Conservation (phyloP, 371 early-diverging fungal genomes). For the Mortierella sp. region DNA sequence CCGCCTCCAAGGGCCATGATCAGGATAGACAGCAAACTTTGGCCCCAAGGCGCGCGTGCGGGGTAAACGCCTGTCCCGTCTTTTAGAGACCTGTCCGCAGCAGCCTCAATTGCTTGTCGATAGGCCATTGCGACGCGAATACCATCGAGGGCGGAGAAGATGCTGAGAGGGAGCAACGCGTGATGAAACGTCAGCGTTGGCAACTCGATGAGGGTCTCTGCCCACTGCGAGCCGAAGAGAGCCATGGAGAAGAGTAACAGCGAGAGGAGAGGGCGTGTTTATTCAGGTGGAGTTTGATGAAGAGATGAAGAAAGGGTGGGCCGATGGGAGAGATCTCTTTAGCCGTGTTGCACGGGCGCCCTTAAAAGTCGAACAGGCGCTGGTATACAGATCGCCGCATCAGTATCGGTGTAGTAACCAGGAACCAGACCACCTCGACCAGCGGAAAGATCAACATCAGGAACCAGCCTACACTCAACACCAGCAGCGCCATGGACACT, state of each 20-base stretch:
- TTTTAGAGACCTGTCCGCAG: slow-evolving; percentile 47
- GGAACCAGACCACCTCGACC: slow-evolving; percentile 33
- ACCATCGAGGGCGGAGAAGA: slow-evolving; percentile 65
- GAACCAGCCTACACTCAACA: slow-evolving; percentile 25
- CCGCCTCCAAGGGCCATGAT: slow-evolving; percentile 70
- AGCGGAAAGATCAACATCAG: slow-evolving; percentile 24
- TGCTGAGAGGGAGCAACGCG: slow-evolving; percentile 42
- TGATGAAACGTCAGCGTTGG: slow-evolving; percentile 48
- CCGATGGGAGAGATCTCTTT: background rate
- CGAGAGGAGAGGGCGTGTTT: background rate
- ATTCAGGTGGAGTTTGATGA: background rate
- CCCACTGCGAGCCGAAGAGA: slow-evolving; percentile 41
- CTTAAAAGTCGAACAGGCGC: slow-evolving; percentile 27
- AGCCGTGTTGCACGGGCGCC: background rate
- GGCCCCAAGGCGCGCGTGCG: slow-evolving; percentile 47
- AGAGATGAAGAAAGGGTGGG: background rate
- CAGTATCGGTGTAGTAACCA: slow-evolving; percentile 17
- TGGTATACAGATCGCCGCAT: slow-evolving; percentile 25
- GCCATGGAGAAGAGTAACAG: slow-evolving; percentile 15
- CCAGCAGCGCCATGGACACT: slow-evolving; percentile 15
- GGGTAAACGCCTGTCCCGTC: slow-evolving; percentile 22
- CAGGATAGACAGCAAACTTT: slow-evolving; percentile 64
- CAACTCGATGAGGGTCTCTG: slow-evolving; percentile 37
- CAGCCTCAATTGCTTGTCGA: slow-evolving; percentile 57
- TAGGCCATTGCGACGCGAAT: slow-evolving; percentile 65